phyloP scores from a whole-genome alignment of 148 eudicot species.

The Spergularia bocconei region DNA sequence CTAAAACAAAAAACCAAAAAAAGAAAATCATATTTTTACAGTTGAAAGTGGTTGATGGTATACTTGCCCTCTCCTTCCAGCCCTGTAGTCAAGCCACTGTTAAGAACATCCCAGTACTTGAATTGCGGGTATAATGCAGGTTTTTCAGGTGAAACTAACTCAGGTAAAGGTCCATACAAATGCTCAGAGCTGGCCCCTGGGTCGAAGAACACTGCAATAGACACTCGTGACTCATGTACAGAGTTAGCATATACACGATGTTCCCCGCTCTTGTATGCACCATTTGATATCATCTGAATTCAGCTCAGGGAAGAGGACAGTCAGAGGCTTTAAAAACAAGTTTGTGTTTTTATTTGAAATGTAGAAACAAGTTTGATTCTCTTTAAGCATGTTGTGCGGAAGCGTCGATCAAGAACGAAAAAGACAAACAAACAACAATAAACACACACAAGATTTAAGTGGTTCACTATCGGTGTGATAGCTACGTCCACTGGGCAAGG shows the following conservation, averaged over 20 bases:
- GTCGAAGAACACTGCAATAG: slow-evolving; percentile 49
- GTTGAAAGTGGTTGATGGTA: slow-evolving; percentile 38
- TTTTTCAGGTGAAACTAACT: slow-evolving; percentile 45
- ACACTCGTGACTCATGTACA: slow-evolving; percentile 38
- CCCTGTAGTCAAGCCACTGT: slow-evolving; percentile 40
- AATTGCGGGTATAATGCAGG: slow-evolving; percentile 49
- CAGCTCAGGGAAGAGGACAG: not conserved
- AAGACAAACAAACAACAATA: no score
- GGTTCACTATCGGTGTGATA: no score
- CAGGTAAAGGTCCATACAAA: slow-evolving; percentile 60
- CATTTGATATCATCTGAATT: slow-evolving; percentile 62
- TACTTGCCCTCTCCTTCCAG: slow-evolving; percentile 49
- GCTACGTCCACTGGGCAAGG: no score
- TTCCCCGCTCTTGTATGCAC: slow-evolving; percentile 64
- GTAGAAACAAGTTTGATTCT: no score
- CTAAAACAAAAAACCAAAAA: no score
- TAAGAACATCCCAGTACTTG: slow-evolving; percentile 35
- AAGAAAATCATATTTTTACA: not conserved
- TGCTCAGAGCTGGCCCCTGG: slow-evolving; percentile 41
- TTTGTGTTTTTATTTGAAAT: no score
- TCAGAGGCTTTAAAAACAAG: not conserved
- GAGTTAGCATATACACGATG: slow-evolving; percentile 69
- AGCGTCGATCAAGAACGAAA: no score
- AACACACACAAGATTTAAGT: no score
- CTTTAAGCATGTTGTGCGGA: no score